Evolutionary conservation across 352 stramenopile genomes (phyloP).

Genomic region (Phytophthora quininea): DNA sequence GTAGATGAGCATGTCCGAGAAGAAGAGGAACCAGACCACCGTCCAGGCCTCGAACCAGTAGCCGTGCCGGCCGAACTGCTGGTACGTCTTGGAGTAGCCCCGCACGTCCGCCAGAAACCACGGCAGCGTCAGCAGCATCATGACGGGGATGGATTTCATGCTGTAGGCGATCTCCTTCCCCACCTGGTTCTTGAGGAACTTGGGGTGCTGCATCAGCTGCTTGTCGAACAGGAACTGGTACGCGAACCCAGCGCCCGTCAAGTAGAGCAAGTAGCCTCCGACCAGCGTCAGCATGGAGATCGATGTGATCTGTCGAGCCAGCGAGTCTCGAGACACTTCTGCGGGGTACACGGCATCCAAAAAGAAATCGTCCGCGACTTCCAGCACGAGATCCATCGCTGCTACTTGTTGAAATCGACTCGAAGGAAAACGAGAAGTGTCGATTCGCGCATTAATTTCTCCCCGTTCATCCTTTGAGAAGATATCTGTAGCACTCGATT

Average conservation of each 20-base stretch:
- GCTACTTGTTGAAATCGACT: slow-evolving; percentile 1
- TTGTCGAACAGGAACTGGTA: slow-evolving; percentile 77
- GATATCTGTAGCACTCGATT: too few species aligned
- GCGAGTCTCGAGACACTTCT: slow-evolving; percentile 43
- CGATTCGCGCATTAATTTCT: not conserved
- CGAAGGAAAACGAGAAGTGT: slow-evolving; percentile 13
- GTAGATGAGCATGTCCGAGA: slow-evolving; percentile 85
- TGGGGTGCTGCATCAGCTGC: slow-evolving; percentile 62
- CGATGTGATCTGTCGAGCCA: slow-evolving; percentile 54
- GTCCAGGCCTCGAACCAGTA: slow-evolving; percentile 51
- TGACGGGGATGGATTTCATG: slow-evolving; percentile 63
- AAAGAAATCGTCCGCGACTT: slow-evolving; percentile 49
- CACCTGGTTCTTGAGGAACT: slow-evolving; percentile 72
- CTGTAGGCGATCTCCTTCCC: slow-evolving; percentile 55
- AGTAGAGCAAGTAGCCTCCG: slow-evolving; percentile 64
- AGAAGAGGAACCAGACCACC: slow-evolving; percentile 64
- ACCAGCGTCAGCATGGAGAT: slow-evolving; percentile 59
- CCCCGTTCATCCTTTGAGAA: not conserved
- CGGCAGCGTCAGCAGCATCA: slow-evolving; percentile 67
- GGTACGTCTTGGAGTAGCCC: slow-evolving; percentile 62
- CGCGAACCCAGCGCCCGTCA: slow-evolving; percentile 47
- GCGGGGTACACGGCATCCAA: too few species aligned
- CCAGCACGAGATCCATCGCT: slow-evolving; percentile 69
- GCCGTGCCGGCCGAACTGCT: slow-evolving; percentile 43
- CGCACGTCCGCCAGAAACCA: slow-evolving; percentile 71